Evolutionary conservation across 192 early-diverging fungal genomes (phyloP), one percentile per base, ranked within the genome.

Genomic region (Podila epicladia): DNA sequence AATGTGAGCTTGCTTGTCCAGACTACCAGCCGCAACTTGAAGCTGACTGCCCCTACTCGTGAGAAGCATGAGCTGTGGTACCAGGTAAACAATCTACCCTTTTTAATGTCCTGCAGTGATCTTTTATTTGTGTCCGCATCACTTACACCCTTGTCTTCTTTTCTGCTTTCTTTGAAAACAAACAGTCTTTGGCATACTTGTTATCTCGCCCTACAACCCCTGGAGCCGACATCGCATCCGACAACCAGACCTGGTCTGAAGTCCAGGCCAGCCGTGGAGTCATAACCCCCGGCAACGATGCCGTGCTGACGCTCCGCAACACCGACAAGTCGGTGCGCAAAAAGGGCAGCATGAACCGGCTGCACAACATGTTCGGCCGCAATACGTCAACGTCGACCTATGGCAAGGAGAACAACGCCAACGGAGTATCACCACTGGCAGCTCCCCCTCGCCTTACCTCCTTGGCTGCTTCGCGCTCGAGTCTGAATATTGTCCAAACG

Each of bases 11-110:
- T 95, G 38, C 48, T 94, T 24, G 75, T 95, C 5, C 85, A 88
- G 28, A 95, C 93, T n/a, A 86, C 84, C 15, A 88, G 85, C 58
- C 87, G 93, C 22, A 89, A 92, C 76, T 73, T 95, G 59, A 95
- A 95, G 82, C 71, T 95, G 75, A 93, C 86, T 60, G 93, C 93
- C 12, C 85, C 84, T 5, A 86, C 80, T 11, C 88, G 88, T 61
- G 87, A 89, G 26, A 87, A 90, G 49, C 93, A 95, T 67, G 92
- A 93, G 33, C 72, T 89, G 50, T 95, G 93, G 93, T 90, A 85
- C 69, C 82, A 90, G 84, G 92, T 90, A 85, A 59, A 59, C 53
- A 48, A 37, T 22, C 13, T 7, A n/a, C 9, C 7, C 32, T 55
- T 58, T 41, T 48, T 20, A n/a, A n/a, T 9, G 2, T n/a, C 1